phyloP scores from a whole-genome alignment of 495 filamentous ascomycete species.

The Podospora comata region DNA sequence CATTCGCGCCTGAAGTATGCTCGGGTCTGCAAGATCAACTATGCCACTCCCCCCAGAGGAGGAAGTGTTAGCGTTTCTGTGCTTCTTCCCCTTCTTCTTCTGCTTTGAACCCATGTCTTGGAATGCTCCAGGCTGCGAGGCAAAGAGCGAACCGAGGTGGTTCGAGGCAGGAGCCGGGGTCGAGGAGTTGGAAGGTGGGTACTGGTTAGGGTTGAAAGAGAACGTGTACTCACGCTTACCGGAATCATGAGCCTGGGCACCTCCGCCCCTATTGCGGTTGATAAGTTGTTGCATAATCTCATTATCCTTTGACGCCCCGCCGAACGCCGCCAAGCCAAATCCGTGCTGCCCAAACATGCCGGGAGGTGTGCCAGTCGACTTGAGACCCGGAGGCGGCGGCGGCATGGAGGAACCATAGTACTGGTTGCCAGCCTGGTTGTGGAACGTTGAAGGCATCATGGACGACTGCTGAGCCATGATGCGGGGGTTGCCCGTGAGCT shows the following conservation, averaged over 20 bases:
- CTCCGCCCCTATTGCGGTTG: slow-evolving; percentile 57
- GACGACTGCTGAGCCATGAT: slow-evolving; percentile 85
- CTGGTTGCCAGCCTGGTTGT: slow-evolving; percentile 58
- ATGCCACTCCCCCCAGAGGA: slow-evolving; percentile 94
- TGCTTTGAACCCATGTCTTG: slow-evolving; percentile 88
- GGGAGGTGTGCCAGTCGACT: slow-evolving; percentile 89
- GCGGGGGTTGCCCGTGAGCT: slow-evolving; percentile 77
- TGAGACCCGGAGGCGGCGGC: slow-evolving; percentile 91
- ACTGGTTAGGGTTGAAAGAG: slow-evolving; percentile 68
- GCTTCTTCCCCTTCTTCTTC: slow-evolving; percentile 99
- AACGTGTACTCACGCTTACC: slow-evolving; percentile 95
- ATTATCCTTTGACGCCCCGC: slow-evolving; percentile 58
- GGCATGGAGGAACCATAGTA: slow-evolving; percentile 70
- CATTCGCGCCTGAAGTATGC: slow-evolving; percentile 97
- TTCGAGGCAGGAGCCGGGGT: slow-evolving; percentile 84
- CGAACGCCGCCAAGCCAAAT: slow-evolving; percentile 60
- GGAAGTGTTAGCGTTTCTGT: slow-evolving; percentile 99
- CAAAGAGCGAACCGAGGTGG: slow-evolving; percentile 87
- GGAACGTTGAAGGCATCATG: slow-evolving; percentile 74
- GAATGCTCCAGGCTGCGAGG: slow-evolving; percentile 74
- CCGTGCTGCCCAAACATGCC: slow-evolving; percentile 74
- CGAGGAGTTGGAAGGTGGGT: slow-evolving; percentile 71
- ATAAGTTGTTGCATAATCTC: slow-evolving; percentile 79
- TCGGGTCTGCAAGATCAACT: slow-evolving; percentile 99
- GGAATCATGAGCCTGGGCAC: slow-evolving; percentile 69